A percentile compares a stretch with the other conserved stretches of the same genome.
Evolutionary conservation across 768 basidiomycete genomes (phyloP).

Genomic region (Trametes coccinea): DNA sequence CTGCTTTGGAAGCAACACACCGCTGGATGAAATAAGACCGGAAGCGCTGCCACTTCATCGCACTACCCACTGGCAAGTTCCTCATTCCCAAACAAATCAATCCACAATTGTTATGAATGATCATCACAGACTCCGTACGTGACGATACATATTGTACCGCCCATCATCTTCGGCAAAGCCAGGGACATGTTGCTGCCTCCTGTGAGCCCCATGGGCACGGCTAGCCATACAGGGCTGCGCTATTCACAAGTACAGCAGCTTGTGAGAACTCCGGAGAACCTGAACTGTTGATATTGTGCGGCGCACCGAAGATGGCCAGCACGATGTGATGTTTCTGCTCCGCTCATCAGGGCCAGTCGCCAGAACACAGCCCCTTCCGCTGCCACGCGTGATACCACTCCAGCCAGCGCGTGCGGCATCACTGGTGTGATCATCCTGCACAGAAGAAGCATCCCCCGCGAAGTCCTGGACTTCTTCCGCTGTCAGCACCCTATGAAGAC

Average conservation of each 20-base stretch:
- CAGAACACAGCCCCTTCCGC: slow-evolving; percentile 3
- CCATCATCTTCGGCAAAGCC: too few species aligned
- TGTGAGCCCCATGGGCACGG: too few species aligned
- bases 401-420: slow-evolving; percentile 9
- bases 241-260: too few species aligned
- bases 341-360: slow-evolving; percentile 1
- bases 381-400: not conserved
- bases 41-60: too few species aligned
- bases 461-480: slow-evolving; percentile 2
- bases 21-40: too few species aligned
- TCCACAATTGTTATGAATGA: not conserved
- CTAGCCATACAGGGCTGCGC: too few species aligned
- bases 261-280: not conserved
- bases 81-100: not conserved
- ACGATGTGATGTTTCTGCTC: not conserved
- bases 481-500: slow-evolving; percentile 10
- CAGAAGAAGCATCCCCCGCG: not conserved
- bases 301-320: not conserved
- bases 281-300: not conserved
- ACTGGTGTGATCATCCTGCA: slow-evolving; percentile 10
- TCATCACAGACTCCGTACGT: not conserved
- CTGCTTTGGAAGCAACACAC: too few species aligned
- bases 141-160: too few species aligned
- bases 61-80: not conserved
- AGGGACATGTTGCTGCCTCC: too few species aligned